Conservation (phyloP, 495 filamentous ascomycete genomes). For the Penicillium soppii region DNA sequence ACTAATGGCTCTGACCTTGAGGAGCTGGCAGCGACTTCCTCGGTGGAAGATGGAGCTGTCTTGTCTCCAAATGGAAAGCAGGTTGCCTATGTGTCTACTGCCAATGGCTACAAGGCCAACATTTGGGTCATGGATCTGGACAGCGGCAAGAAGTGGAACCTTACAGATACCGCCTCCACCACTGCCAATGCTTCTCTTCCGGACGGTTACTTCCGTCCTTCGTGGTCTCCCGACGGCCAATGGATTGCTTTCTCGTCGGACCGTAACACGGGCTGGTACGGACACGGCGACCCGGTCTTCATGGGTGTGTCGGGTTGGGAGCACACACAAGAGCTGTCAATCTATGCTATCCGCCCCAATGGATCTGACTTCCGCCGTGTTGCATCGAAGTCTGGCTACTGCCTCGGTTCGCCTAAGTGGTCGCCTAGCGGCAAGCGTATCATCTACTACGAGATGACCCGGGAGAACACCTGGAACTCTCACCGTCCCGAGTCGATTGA, state of each 20-base stretch:
- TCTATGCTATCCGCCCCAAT: slow-evolving; percentile 29
- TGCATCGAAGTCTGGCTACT: slow-evolving; percentile 13
- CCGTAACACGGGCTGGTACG: slow-evolving; percentile 24
- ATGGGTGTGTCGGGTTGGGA: slow-evolving; percentile 28
- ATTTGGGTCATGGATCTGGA: slow-evolving; percentile 29
- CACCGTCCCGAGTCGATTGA: slow-evolving; percentile 23
- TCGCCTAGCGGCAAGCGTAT: slow-evolving; percentile 28
- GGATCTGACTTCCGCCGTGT: slow-evolving; percentile 27
- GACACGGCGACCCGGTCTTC: slow-evolving; percentile 22
- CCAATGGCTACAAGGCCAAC: slow-evolving; percentile 22
- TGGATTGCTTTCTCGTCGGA: slow-evolving; percentile 26
- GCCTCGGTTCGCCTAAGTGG: slow-evolving; percentile 26
- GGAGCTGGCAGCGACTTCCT: slow-evolving; percentile 18
- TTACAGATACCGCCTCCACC: slow-evolving; percentile 19
- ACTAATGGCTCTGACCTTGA: slow-evolving; percentile 24
- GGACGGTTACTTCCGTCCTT: slow-evolving; percentile 31
- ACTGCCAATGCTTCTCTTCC: slow-evolving; percentile 12
- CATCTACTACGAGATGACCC: slow-evolving; percentile 30
- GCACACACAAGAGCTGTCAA: slow-evolving; percentile 30
- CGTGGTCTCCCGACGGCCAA: slow-evolving; percentile 27
- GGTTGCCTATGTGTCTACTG: slow-evolving; percentile 26
- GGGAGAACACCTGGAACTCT: slow-evolving; percentile 26
- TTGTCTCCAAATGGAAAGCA: slow-evolving; percentile 27
- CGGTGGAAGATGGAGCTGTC: slow-evolving; percentile 25
- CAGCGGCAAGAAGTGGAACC: slow-evolving; percentile 20